Base-by-base conservation (phyloP, 202 grass and related monocot genomes). In the Schoenoplectus triqueter region DNA sequence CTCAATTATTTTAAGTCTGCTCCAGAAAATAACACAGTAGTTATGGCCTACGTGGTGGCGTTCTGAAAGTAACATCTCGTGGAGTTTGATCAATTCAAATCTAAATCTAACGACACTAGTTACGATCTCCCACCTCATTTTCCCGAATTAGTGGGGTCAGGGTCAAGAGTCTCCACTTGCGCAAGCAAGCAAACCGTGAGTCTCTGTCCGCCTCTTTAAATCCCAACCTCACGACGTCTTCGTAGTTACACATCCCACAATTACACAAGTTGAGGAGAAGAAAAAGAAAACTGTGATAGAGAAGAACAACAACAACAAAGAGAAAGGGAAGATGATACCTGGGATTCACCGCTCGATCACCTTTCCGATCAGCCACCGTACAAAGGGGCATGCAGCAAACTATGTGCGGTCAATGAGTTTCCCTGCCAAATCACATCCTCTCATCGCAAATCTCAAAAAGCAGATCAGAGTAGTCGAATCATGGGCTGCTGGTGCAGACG, bases 261-360 rank as follows among this genome's bases (percentile, higher is more conserved):
- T 46, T 0, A 67, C 10, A 2, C 3, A n/a, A 64, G 20, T 7
- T 0, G 20, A 40, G 52, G 2, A 20, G 10, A 31, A 66, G 31
- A 22, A 2, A 65, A 10, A 22, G 0, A 31, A 11, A 14, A 21
- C 14, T 13, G 54, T 13, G 39, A 46, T 31, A 31, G 31, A 31
- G 31, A 31, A 31, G 31, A 31, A 31, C 31, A 31, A 31, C 31
- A 31, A 31, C 31, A 81, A 66, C 20, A 3, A 7, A 8, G 3
- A 57, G 9, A 17, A 20, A 6, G 17, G 55, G 49, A 84, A 22
- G 39, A 94, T 92, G 92, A 86, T 89, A 63, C 86, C 69, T 9
- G 81, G 60, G 77, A 92, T 95, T 71, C 86, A 21, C 0, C 93
- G 90, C 3, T 91, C 93, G 17, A 95, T 95, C 87, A 92, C 90